Percentiles rank a stretch among this genome's conserved stretches.
Evolutionary conservation across 768 basidiomycete species (phyloP).

Genomic region (Daedaleopsis sinensis): DNA sequence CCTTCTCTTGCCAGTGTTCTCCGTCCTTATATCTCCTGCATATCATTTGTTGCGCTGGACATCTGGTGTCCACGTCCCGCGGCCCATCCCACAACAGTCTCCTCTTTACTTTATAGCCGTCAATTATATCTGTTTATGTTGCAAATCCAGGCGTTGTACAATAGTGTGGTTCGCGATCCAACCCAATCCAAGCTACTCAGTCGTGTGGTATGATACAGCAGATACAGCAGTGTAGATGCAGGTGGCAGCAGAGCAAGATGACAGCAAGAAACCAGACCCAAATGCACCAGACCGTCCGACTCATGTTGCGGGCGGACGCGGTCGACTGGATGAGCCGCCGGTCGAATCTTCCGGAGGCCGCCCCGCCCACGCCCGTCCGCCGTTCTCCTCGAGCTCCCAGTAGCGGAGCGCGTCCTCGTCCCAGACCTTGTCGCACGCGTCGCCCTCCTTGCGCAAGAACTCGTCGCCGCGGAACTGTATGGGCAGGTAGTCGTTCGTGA

Average conservation of each 20-base stretch:
- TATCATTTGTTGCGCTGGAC: background rate
- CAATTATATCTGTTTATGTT: slow-evolving; percentile 3
- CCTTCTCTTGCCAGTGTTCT: background rate
- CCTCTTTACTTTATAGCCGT: slow-evolving; percentile 5
- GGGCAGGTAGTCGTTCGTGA: slow-evolving; percentile 56
- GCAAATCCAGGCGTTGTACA: background rate
- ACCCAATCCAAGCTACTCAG: background rate
- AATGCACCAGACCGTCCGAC: background rate
- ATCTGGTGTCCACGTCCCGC: too few relatives aligned
- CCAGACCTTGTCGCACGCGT: slow-evolving; percentile 45
- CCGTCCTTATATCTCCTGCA: background rate
- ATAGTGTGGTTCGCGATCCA: background rate
- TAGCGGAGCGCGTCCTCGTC: slow-evolving; percentile 47
- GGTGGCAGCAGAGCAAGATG: slow-evolving; percentile 1
- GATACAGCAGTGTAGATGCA: background rate
- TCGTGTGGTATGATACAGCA: background rate
- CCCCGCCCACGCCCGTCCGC: slow-evolving; percentile 40
- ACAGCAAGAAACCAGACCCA: background rate
- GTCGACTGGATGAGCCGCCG: too few relatives aligned
- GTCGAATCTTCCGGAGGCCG: slow-evolving; percentile 5
- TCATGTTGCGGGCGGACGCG: too few relatives aligned
- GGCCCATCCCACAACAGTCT: too few relatives aligned
- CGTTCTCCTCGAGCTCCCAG: slow-evolving; percentile 51
- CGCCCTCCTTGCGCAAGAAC: slow-evolving; percentile 43
- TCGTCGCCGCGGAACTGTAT: slow-evolving; percentile 39